Percentiles rank a stretch among this genome's conserved stretches.
Conservation (phyloP, 2,329 filamentous ascomycete genomes). For the Neofusicoccum umdonicola region DNA sequence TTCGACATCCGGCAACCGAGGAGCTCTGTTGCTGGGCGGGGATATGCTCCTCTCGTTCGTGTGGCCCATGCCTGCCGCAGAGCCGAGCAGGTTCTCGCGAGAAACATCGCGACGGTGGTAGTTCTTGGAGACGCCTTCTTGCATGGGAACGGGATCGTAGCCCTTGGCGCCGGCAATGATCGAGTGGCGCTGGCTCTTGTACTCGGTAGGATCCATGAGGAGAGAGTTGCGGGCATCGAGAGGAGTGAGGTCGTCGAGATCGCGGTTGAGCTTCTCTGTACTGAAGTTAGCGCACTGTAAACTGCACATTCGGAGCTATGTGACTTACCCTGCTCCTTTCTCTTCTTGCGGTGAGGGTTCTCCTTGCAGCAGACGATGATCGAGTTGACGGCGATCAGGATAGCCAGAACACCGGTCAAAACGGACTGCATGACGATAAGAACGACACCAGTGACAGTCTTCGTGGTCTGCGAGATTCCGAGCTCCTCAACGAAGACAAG, state of each 20-base stretch:
- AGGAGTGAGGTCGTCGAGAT: conserved; percentile 79
- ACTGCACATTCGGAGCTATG: neutral
- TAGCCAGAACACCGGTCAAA: conserved; percentile 76
- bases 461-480: conserved; percentile 83
- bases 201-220: conserved; percentile 62
- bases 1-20: conserved; percentile 30
- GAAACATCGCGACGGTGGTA: conserved; percentile 8
- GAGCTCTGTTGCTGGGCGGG: conserved; percentile 24
- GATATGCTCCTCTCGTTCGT: conserved; percentile 29
- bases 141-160: conserved; percentile 36
- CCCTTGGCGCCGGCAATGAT: conserved; percentile 23
- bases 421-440: conserved; percentile 88
- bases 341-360: conserved; percentile 85
- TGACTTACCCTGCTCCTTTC: conserved; percentile 82
- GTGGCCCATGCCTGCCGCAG: conserved; percentile 33
- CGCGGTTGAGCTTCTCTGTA: conserved; percentile 71
- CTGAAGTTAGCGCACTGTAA: conserved; percentile 26
- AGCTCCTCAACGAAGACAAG: conserved; percentile 93
- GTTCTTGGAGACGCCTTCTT: conserved; percentile 29
- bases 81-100: conserved; percentile 28
- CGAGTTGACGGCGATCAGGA: conserved; percentile 86
- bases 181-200: conserved; percentile 37
- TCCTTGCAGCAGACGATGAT: conserved; percentile 77
- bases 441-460: conserved; percentile 90
- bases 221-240: conserved; percentile 85